Percentiles rank a stretch among this genome's conserved stretches.
Conservation (phyloP, 2,329 filamentous ascomycete species). For the Fusarium beomiforme region DNA sequence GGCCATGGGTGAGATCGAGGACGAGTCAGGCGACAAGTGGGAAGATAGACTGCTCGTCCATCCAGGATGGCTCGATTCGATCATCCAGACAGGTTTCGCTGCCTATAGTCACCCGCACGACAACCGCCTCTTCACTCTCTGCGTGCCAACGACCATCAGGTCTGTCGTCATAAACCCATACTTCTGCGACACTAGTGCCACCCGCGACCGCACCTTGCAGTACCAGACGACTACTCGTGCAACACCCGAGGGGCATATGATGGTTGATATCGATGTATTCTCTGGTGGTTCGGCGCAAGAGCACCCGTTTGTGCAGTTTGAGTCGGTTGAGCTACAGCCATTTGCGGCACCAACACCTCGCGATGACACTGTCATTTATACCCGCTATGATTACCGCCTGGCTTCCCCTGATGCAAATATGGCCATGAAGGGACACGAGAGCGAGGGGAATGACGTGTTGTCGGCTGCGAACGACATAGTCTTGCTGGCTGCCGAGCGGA, state of each 20-base stretch:
- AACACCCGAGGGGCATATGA: not conserved
- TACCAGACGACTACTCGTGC: not conserved
- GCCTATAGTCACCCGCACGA: conserved; percentile 48
- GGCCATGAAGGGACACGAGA: not conserved
- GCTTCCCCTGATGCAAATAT: not conserved
- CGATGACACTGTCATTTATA: not conserved
- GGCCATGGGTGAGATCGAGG: not conserved
- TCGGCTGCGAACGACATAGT: not conserved
- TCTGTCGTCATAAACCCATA: conserved; percentile 2
- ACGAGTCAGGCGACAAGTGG: not conserved
- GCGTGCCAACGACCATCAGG: conserved; percentile 31
- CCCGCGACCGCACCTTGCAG: not conserved
- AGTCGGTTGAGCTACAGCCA: not conserved
- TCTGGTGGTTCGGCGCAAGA: not conserved
- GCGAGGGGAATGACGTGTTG: not conserved
- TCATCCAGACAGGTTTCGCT: conserved; percentile 48
- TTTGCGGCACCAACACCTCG: not conserved
- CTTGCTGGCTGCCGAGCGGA: not conserved
- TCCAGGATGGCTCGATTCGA: conserved; percentile 44
- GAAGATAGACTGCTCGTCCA: not conserved
- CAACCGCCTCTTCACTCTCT: conserved; percentile 45
- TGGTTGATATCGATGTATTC: not conserved
- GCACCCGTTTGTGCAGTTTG: not conserved
- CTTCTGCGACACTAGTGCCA: not conserved
- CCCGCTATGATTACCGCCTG: not conserved